These are phyloP conservation scores for Conticribra guillardii DNA, from an alignment of 108 stramenopile species.

Conservation along the genomic window DNA sequence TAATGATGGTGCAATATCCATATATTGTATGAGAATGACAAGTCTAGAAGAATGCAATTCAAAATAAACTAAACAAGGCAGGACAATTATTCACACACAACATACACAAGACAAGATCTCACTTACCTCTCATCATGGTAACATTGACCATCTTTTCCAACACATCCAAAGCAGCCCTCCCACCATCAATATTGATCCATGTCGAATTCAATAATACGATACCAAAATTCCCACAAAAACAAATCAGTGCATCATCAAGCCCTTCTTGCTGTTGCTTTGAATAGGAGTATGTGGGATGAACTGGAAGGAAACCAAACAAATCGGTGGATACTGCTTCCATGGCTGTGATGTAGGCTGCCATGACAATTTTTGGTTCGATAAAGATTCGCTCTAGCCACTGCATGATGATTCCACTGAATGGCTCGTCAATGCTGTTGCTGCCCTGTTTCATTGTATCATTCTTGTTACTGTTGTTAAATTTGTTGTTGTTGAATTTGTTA, in stretches of 20 bases:
- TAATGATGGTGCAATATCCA: neutral
- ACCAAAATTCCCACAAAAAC: constrained; percentile 87
- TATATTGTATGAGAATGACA: neutral
- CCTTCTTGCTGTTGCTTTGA: too few relatives aligned
- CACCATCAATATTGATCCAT: constrained; percentile 63
- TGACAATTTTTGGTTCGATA: constrained; percentile 14
- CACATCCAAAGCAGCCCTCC: constrained; percentile 66
- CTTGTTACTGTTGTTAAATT: too few relatives aligned
- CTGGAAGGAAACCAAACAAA: constrained; percentile 47
- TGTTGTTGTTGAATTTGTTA: too few relatives aligned
- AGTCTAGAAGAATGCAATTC: neutral
- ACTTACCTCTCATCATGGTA: constrained; percentile 83
- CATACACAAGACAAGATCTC: neutral
- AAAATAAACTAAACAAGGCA: neutral
- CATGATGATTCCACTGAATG: neutral
- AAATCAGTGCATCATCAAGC: constrained; percentile 9
- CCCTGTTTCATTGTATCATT: too few relatives aligned
- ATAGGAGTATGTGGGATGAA: constrained; percentile 10
- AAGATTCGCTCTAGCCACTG: neutral
- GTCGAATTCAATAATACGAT: constrained; percentile 68
- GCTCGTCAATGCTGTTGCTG: neutral
- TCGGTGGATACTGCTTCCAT: constrained; percentile 73
- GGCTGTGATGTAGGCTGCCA: constrained; percentile 63
- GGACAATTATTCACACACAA: neutral
- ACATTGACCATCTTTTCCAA: constrained; percentile 80